Evolutionary conservation across 192 early-diverging fungal species (phyloP).

Genomic region (Diversispora epigaea): DNA sequence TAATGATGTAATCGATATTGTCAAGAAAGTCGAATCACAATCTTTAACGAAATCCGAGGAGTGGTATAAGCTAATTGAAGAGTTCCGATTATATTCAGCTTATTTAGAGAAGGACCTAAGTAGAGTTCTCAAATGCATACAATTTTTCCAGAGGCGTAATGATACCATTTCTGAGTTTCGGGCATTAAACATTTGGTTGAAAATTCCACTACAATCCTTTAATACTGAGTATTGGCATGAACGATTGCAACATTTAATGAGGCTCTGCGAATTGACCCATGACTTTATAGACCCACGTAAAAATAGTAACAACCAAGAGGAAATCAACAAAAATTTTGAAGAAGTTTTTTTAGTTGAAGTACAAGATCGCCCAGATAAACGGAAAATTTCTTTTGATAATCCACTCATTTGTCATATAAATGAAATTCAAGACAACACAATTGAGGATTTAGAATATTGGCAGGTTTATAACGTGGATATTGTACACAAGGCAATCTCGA

Average conservation of each 20-base stretch:
- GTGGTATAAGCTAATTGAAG: neutral
- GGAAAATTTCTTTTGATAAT: neutral
- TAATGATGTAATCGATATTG: neutral
- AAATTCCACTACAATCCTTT: neutral
- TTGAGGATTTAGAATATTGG: neutral
- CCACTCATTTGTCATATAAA: neutral
- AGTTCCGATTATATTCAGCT: slow-evolving; percentile 16
- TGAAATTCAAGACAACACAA: neutral
- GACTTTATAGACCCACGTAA: neutral
- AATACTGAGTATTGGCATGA: neutral
- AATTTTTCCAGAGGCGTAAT: neutral
- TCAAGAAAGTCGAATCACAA: neutral
- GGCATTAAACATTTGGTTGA: slow-evolving; percentile 1
- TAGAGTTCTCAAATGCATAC: neutral
- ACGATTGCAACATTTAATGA: slow-evolving; percentile 3
- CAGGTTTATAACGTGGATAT: neutral
- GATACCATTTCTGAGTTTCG: neutral
- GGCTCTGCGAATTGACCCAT: neutral
- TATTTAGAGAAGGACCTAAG: slow-evolving; percentile 6
- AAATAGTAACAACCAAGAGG: neutral
- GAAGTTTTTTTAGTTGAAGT: neutral
- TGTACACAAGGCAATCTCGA: neutral
- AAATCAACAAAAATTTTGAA: slow-evolving; percentile 9
- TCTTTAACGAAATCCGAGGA: neutral
- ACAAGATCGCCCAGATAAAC: neutral